These are phyloP conservation scores for Chrysophaeum taylorii DNA, from an alignment of 352 stramenopile species.

Conservation along the genomic window DNA sequence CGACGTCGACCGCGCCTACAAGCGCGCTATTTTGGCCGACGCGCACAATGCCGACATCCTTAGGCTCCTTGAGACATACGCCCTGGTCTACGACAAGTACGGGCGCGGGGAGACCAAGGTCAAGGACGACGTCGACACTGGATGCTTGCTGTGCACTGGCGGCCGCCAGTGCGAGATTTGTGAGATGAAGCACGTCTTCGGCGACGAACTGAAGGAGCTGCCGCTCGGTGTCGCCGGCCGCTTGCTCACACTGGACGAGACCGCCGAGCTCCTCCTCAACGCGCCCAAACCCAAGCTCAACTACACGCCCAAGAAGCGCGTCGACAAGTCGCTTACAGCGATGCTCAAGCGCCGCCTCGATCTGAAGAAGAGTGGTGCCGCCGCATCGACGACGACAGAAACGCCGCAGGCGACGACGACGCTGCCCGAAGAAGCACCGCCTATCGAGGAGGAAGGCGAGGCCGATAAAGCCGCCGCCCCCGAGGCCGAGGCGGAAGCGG, in stretches of 20 bases:
- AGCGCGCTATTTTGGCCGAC: conserved; percentile 72
- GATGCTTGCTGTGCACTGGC: conserved; percentile 68
- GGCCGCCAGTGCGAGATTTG: conserved; percentile 71
- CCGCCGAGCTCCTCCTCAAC: conserved; percentile 33
- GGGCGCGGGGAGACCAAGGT: conserved; percentile 42
- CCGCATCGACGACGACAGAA: too few species aligned
- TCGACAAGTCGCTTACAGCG: conserved; percentile 7
- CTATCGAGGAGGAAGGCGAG: too few species aligned
- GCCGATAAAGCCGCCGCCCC: too few species aligned
- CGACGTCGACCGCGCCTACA: conserved; percentile 52
- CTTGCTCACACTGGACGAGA: conserved; percentile 36
- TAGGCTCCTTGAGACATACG: conserved; percentile 71
- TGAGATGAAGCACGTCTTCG: conserved; percentile 49
- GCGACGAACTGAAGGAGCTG: conserved; percentile 34
- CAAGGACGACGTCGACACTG: neutral
- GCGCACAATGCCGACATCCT: conserved; percentile 73
- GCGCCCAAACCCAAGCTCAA: conserved; percentile 36
- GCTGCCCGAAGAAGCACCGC: too few species aligned
- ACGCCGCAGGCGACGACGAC: too few species aligned
- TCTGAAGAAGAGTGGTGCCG: neutral
- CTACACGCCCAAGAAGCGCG: conserved; percentile 16
- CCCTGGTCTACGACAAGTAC: conserved; percentile 55
- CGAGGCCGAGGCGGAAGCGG: too few species aligned
- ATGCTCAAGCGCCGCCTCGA: conserved; percentile 13
- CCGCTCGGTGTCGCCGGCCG: conserved; percentile 35